Base-by-base conservation (phyloP, 148 eudicot species). In the Nepenthes gracilis region DNA sequence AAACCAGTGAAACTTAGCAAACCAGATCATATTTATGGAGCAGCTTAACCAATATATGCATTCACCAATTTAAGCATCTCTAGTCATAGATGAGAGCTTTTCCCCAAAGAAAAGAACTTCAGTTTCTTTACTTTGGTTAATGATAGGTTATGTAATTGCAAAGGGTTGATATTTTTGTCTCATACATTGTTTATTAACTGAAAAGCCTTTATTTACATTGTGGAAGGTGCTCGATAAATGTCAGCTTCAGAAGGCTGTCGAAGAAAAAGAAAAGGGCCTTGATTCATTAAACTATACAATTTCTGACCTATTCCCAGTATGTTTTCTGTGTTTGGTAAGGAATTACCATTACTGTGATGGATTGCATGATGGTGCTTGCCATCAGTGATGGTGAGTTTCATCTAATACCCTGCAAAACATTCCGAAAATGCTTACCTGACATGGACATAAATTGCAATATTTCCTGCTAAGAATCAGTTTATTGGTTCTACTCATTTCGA, bases 351-450 rank as follows among this genome's bases (percentile, higher is more conserved):
- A 0, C 23, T 23, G 23, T 23, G 23, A 88, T 88, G 97, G 94
- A 92, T 61, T 83, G 96, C 75, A 84, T 93, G 9, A 88, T 68
- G 86, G 97, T 92, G 62, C 77, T 92, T 33, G 90, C 93, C 53
- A 80, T 92, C 23, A 81, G 88, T 38, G 90, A 92, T 23, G 97
- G 97, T 87, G 49, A 75, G 88, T 67, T 64, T 68, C 12, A n/a
- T n/a, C 6, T 4, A 40, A 40, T 40, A 23, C 23, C 23, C 23
- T 23, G 23, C 23, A 23, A 23, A 23, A 23, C 23, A 23, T 23
- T 23, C 23, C 23, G 23, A 23, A 23, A 23, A 23, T 23, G 23
- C 23, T 23, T 23, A 23, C 23, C 0, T 23, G 23, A 23, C 23
- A 23, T 23, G 0, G 23, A 23, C 23, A 23, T 23, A 23, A 23